Percentiles rank a stretch among this genome's conserved stretches.
These are phyloP conservation scores for Geotrichum cucujoidarum DNA, from an alignment of 1,139 yeast genomes.

Conservation along the genomic window DNA sequence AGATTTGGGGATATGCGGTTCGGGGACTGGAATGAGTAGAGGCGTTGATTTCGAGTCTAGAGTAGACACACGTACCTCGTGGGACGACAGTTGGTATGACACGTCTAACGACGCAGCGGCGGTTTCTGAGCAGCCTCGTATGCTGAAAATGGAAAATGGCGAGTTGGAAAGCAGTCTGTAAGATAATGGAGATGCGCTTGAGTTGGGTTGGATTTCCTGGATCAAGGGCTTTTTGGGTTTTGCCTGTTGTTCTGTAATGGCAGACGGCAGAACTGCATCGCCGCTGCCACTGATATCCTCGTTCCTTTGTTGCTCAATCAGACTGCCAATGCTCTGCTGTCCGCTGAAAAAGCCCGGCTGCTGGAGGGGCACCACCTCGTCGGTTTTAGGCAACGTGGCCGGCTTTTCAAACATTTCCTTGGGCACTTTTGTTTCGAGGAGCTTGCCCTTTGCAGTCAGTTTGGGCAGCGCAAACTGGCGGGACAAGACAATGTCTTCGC, in stretches of 20 bases:
- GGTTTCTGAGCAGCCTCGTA: conserved; percentile 6
- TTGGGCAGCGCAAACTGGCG: conserved; percentile 32
- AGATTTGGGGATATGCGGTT: background rate
- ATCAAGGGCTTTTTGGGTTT: conserved; percentile 4
- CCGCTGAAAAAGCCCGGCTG: background rate
- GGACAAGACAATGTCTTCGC: conserved; percentile 25
- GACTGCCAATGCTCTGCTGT: background rate
- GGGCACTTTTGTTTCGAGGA: conserved; percentile 24
- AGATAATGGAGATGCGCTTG: background rate
- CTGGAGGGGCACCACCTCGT: background rate
- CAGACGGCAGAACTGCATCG: conserved; percentile 1
- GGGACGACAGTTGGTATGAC: conserved; percentile 5
- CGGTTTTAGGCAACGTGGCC: background rate
- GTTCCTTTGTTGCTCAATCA: conserved; percentile 7
- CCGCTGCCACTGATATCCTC: conserved; percentile 7
- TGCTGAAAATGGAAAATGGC: conserved; percentile 4
- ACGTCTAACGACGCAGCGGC: conserved; percentile 7
- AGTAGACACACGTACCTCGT: conserved; percentile 5
- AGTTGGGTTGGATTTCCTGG: conserved; percentile 9
- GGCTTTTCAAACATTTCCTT: conserved; percentile 18
- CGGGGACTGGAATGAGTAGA: conserved; percentile 3
- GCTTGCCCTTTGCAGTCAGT: conserved; percentile 32
- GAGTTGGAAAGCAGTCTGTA: background rate
- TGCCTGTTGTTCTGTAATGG: background rate
- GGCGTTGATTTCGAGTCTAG: background rate